Conservation (phyloP, 129 eudicot species). For the Artemisia argyi region DNA sequence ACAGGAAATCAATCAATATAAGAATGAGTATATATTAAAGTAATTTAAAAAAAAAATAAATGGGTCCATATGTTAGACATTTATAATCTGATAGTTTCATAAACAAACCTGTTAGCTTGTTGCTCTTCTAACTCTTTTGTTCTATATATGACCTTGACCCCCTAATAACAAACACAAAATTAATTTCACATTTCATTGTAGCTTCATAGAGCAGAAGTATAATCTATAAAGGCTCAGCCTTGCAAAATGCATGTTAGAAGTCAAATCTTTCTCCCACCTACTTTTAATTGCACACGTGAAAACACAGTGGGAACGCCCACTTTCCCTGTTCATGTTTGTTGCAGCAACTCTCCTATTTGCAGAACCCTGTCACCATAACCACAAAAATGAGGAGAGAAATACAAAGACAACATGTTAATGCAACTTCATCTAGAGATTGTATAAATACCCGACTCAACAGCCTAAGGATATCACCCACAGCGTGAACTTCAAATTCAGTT, state of each 20-base stretch:
- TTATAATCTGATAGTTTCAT: too few relatives aligned
- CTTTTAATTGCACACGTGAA: slow-evolving; percentile 95
- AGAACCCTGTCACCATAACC: slow-evolving; percentile 61
- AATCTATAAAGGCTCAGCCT: slow-evolving; percentile 30
- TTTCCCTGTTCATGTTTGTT: slow-evolving; percentile 96
- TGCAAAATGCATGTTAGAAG: slow-evolving; percentile 78
- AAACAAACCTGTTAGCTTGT: too few relatives aligned
- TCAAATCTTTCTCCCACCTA: slow-evolving; percentile 85
- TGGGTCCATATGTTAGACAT: too few relatives aligned
- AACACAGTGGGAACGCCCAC: slow-evolving; percentile 98
- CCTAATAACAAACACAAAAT: too few relatives aligned
- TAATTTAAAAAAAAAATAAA: too few relatives aligned
- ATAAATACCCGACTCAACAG: slow-evolving; percentile 72
- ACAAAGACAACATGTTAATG: neutral
- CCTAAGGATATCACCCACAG: slow-evolving; percentile 81
- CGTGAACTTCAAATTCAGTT: slow-evolving; percentile 89
- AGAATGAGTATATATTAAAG: too few relatives aligned
- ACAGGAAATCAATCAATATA: too few relatives aligned
- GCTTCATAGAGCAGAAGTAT: too few relatives aligned
- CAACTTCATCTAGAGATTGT: neutral
- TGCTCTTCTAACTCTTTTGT: too few relatives aligned
- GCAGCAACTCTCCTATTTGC: slow-evolving; percentile 42
- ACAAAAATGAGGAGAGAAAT: slow-evolving; percentile 13
- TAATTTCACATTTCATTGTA: too few relatives aligned
- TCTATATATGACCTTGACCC: too few relatives aligned